Percentiles rank a stretch among this genome's conserved stretches.
Evolutionary conservation across 352 stramenopile genomes (phyloP).

Genomic region (Halophytophthora polymorphica): DNA sequence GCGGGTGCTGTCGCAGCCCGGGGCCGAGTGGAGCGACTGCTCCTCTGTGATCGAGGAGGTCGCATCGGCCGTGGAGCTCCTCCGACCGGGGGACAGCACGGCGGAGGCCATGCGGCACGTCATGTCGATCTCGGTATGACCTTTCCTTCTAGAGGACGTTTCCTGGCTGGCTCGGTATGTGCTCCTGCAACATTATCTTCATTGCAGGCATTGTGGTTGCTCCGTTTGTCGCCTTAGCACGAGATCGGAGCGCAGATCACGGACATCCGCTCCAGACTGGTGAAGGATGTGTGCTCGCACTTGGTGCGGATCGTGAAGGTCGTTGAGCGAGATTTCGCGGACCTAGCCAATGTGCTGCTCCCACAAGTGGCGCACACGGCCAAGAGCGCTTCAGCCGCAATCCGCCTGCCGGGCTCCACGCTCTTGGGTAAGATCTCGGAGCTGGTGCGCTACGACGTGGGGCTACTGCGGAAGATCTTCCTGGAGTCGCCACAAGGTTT

Average conservation of each 20-base stretch:
- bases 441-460: constrained; percentile 57
- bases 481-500: constrained; percentile 38
- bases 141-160: not conserved
- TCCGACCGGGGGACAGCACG: constrained; percentile 18
- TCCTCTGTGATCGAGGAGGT: constrained; percentile 41
- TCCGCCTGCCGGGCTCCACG: constrained; percentile 44
- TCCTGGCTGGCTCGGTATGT: not conserved
- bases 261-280: constrained; percentile 48
- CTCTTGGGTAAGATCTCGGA: constrained; percentile 57
- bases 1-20: constrained; percentile 21
- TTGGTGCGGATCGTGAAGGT: constrained; percentile 47
- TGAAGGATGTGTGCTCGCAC: constrained; percentile 44
- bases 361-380: constrained; percentile 42
- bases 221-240: constrained; percentile 18
- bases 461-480: constrained; percentile 46
- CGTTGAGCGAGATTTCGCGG: constrained; percentile 40
- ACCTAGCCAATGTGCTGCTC: constrained; percentile 59
- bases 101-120: constrained; percentile 38
- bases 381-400: constrained; percentile 49
- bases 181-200: not conserved
- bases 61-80: constrained; percentile 39
- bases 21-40: constrained; percentile 42
- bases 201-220: not conserved
- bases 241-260: constrained; percentile 41
- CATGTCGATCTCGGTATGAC: constrained; percentile 42